A percentile compares a stretch with the other conserved stretches of the same genome.
Evolutionary conservation across 192 early-diverging fungal genomes (phyloP).

Genomic region (Anaeromyces robustus): DNA sequence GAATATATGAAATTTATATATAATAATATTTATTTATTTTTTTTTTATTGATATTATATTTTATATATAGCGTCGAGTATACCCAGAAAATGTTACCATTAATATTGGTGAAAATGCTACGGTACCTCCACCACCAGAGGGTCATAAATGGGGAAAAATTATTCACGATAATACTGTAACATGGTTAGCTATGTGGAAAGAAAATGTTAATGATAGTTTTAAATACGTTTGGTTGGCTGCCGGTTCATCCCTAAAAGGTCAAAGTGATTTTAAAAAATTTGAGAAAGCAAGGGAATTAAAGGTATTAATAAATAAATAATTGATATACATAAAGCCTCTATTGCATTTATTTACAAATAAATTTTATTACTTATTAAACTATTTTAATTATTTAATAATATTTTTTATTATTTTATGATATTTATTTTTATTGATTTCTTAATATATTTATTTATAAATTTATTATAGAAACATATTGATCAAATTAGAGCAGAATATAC

Average conservation of each 20-base stretch:
- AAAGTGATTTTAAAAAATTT: constrained; percentile 90
- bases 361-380: no score
- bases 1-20: not conserved
- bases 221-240: constrained; percentile 96
- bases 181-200: constrained; percentile 97
- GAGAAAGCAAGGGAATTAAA: constrained; percentile 85
- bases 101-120: constrained; percentile 66
- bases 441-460: not conserved
- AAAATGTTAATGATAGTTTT: constrained; percentile 82
- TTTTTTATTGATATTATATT: no score
- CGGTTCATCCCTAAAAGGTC: constrained; percentile 81
- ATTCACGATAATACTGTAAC: constrained; percentile 82
- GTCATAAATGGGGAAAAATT: constrained; percentile 77
- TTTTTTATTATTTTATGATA: not conserved
- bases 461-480: constrained; percentile 41
- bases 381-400: not conserved
- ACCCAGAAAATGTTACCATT: constrained; percentile 84
- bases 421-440: not conserved
- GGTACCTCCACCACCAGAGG: constrained; percentile 67
- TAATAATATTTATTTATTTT: not conserved
- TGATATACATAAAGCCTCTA: no score
- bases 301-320: constrained; percentile 13
- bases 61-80: constrained; percentile 46
- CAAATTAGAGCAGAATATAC: constrained; percentile 67
- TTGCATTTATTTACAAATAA: no score